A percentile compares a stretch with the other conserved stretches of the same genome.
phyloP scores from a whole-genome alignment of 306 rosid genomes.

The Luffa aegyptiaca region DNA sequence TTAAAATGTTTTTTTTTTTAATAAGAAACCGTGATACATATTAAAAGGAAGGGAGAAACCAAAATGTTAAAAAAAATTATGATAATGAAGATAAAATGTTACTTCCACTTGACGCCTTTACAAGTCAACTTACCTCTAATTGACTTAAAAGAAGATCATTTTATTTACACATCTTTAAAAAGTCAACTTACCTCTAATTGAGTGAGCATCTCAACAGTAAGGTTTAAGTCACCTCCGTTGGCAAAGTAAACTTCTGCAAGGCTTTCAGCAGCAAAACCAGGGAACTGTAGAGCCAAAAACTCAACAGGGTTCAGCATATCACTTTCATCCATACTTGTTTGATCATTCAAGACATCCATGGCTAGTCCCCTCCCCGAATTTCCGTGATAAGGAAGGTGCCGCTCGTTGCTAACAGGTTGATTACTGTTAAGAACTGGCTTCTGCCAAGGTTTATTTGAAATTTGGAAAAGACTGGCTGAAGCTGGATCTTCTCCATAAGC shows the following conservation, averaged over 20 bases:
- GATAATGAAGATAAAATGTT: not conserved
- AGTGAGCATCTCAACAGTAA: constrained; percentile 85
- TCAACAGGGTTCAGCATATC: constrained; percentile 68
- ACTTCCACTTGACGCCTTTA: not conserved
- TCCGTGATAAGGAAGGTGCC: constrained; percentile 44
- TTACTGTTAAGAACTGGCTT: constrained; percentile 39
- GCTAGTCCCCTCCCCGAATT: constrained; percentile 50
- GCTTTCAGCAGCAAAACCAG: constrained; percentile 90
- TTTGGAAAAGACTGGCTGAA: constrained; percentile 37
- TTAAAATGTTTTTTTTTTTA: not conserved
- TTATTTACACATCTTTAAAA: not conserved
- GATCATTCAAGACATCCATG: constrained; percentile 55
- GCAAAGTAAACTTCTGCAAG: constrained; percentile 85
- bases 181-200: constrained; percentile 76
- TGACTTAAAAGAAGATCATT: constrained; percentile 14
- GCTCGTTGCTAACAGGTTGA: constrained; percentile 37
- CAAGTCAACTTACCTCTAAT: constrained; percentile 53
- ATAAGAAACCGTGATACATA: too few species aligned
- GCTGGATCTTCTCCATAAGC: constrained; percentile 60
- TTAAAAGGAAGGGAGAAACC: not conserved
- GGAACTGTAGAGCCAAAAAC: constrained; percentile 74
- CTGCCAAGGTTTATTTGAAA: constrained; percentile 69
- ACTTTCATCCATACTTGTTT: constrained; percentile 41
- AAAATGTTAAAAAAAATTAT: not conserved
- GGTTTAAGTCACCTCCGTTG: constrained; percentile 62